phyloP scores from a whole-genome alignment of 768 basidiomycete genomes.

The Suillus ampliporus region DNA sequence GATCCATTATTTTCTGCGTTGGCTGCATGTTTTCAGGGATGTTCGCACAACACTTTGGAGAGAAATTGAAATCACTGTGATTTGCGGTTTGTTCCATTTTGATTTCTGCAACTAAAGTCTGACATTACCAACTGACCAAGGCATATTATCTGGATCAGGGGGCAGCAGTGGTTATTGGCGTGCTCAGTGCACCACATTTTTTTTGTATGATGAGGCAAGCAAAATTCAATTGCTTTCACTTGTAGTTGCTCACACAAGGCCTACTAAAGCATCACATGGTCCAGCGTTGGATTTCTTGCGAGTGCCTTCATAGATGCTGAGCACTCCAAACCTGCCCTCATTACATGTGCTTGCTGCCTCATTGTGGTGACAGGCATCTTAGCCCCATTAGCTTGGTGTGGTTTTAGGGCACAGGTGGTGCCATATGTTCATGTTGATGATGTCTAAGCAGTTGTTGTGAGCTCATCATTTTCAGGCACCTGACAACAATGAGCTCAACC shows the following conservation, averaged over 20 bases:
- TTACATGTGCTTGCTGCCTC: neutral
- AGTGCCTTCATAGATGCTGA: neutral
- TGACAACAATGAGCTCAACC: no score
- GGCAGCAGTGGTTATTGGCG: neutral
- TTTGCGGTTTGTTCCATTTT: neutral
- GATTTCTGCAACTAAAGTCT: neutral
- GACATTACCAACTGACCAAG: neutral
- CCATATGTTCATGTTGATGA: neutral
- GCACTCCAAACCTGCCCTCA: neutral
- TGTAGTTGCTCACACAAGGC: no score
- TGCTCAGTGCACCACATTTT: neutral
- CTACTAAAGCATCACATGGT: neutral
- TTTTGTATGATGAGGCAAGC: neutral
- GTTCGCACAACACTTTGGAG: constrained; percentile 10
- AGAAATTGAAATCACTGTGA: neutral
- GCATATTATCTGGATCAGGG: neutral
- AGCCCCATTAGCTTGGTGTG: neutral
- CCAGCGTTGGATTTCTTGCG: neutral
- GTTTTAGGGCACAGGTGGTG: neutral
- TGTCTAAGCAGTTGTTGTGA: no score
- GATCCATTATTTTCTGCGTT: constrained; percentile 4
- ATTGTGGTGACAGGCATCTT: neutral
- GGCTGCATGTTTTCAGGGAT: constrained; percentile 5
- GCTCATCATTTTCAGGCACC: no score
- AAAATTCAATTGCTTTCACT: no score